Percentiles rank a stretch among this genome's conserved stretches.
These are phyloP conservation scores for Alternaria tenuissima DNA, from an alignment of 2,329 filamentous ascomycete species.

Conservation along the genomic window DNA sequence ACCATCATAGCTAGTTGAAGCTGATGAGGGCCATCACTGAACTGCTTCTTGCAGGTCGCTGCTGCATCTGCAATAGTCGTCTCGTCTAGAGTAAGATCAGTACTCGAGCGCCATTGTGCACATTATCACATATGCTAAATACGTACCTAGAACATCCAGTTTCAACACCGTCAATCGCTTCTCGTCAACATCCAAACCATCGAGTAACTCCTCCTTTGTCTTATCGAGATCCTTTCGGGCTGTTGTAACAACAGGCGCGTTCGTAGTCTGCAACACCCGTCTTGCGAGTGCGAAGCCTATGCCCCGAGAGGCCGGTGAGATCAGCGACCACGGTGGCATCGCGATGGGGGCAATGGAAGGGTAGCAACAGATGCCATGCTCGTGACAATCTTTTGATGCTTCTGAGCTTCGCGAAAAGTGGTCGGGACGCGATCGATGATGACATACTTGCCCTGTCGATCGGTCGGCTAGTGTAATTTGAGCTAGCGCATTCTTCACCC, in stretches of 20 bases:
- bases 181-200: constrained; percentile 58
- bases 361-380: constrained; percentile 15
- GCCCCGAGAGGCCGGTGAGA: constrained; percentile 69
- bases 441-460: constrained; percentile 37
- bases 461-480: constrained; percentile 27
- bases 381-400: constrained; percentile 1
- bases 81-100: constrained; percentile 61
- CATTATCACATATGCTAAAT: neutral
- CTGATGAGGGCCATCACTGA: constrained; percentile 59
- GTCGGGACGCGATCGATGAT: constrained; percentile 41
- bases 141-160: constrained; percentile 65
- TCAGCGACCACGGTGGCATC: constrained; percentile 60
- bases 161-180: constrained; percentile 61
- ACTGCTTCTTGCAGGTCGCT: constrained; percentile 61
- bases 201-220: constrained; percentile 60
- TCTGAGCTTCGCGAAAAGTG: constrained; percentile 11
- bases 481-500: neutral
- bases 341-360: neutral
- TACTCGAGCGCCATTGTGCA: neutral
- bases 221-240: constrained; percentile 62
- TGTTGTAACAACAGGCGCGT: constrained; percentile 67
- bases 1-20: constrained; percentile 74
- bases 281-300: constrained; percentile 69
- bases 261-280: constrained; percentile 65
- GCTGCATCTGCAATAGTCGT: constrained; percentile 66